A percentile compares a stretch with the other conserved stretches of the same genome.
Conservation (phyloP, 108 stramenopile species). For the Cyclotella choctawhatcheeana region DNA sequence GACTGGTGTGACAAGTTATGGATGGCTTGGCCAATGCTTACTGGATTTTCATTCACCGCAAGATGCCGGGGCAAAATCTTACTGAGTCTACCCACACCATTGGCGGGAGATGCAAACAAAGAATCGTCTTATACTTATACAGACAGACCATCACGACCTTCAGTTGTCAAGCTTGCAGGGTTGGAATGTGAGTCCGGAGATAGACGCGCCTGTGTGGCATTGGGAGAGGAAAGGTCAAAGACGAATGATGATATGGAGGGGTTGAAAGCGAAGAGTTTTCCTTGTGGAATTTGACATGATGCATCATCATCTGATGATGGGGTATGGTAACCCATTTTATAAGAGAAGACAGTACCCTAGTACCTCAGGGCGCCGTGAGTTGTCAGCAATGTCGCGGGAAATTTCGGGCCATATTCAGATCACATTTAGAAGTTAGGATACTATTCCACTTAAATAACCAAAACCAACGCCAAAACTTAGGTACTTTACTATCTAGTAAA, state of each 20-base stretch:
- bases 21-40: constrained; percentile 54
- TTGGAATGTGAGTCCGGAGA: constrained; percentile 27
- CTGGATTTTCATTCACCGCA: constrained; percentile 43
- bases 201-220: constrained; percentile 26
- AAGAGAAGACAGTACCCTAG: too few species aligned
- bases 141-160: constrained; percentile 46
- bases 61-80: constrained; percentile 54
- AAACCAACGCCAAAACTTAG: too few species aligned
- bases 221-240: constrained; percentile 32
- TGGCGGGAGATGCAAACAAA: neutral
- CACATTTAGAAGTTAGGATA: too few species aligned
- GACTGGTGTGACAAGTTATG: constrained; percentile 69
- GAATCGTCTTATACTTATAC: neutral
- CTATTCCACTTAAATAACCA: too few species aligned
- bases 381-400: too few species aligned
- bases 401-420: too few species aligned
- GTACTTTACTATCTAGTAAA: too few species aligned
- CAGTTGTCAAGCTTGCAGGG: constrained; percentile 33
- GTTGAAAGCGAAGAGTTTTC: constrained; percentile 55
- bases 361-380: too few species aligned
- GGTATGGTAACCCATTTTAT: too few species aligned
- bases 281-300: constrained; percentile 19
- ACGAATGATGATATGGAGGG: constrained; percentile 34
- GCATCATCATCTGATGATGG: too few species aligned
- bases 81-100: constrained; percentile 61